Percentiles rank a stretch among this genome's conserved stretches.
phyloP scores from a whole-genome alignment of 176 grass and related monocot genomes.

The Bothriochloa decipiens region DNA sequence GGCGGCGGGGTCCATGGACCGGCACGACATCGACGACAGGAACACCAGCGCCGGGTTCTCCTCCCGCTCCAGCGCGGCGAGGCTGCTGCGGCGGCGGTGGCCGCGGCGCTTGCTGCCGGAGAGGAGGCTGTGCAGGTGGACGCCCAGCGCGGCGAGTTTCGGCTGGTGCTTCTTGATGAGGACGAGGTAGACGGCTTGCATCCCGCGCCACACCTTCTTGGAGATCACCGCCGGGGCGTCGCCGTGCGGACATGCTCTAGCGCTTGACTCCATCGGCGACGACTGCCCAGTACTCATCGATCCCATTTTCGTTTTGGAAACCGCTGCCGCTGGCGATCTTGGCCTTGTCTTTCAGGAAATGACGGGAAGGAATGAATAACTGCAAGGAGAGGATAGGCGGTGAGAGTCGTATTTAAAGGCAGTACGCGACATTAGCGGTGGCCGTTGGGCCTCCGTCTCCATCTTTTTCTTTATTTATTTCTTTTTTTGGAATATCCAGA shows the following conservation, averaged over 20 bases:
- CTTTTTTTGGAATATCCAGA: not conserved
- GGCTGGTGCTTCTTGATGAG: slow-evolving; percentile 70
- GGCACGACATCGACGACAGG: slow-evolving; percentile 47
- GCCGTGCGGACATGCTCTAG: not conserved
- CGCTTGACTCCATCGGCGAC: slow-evolving; percentile 39
- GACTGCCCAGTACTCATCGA: slow-evolving; percentile 25
- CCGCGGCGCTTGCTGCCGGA: slow-evolving; percentile 42
- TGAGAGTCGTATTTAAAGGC: slow-evolving; percentile 28
- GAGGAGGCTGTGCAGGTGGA: slow-evolving; percentile 69
- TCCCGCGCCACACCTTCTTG: slow-evolving; percentile 60
- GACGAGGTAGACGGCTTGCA: slow-evolving; percentile 59
- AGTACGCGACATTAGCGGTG: not conserved
- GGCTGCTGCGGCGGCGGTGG: slow-evolving; percentile 25
- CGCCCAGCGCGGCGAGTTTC: slow-evolving; percentile 65
- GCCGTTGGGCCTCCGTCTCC: not conserved
- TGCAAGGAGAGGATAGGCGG: slow-evolving; percentile 1
- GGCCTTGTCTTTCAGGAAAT: not conserved
- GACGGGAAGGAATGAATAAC: slow-evolving; percentile 1
- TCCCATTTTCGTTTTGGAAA: not conserved
- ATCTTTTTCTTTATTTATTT: not conserved
- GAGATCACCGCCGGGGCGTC: slow-evolving; percentile 7
- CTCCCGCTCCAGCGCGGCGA: not conserved
- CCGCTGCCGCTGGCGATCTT: not conserved
- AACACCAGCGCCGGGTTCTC: slow-evolving; percentile 23
- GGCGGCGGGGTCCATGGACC: slow-evolving; percentile 67